Evolutionary conservation across 2,329 filamentous ascomycete species (phyloP), one percentile per base, ranked within the genome.

Genomic region (Fusarium guadeloupense): DNA sequence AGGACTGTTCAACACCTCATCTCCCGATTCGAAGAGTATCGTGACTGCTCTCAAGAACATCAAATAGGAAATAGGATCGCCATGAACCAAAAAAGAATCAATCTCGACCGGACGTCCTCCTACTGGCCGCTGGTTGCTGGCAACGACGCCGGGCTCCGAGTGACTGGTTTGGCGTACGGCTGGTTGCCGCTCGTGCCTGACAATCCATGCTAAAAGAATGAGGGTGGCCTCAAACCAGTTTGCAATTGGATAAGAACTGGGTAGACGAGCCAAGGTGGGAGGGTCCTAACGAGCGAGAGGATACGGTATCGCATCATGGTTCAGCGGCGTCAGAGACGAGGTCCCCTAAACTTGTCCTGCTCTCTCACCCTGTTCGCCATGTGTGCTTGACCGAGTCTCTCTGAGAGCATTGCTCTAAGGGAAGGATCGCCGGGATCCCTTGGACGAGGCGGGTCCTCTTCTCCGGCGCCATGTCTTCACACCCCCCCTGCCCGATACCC

Each of bases 111-210:
- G 60, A 30, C 46, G 17, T 40, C 26, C 41, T 64, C 37, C 49
- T 34, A 61, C 39, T 64, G 55, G 55, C 46, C 53, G 28, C 28
- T 31, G 13, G 28, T 16, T 6, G 45, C 16, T 45, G 34, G 55
- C 33, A 39, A 19, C 34, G 48, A 20, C 14, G 39, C 46, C 46
- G 49, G 60, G 45, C 55, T 43, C 60, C 60, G 45, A 45, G 40
- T 34, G 40, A 65, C 56, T 64, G 61, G 61, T 49, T 62, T 64
- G 60, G 59, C 59, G 44, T 45, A 60, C 47, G 44, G 55, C 30
- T 53, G 60, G 44, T 62, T 34, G 41, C 38, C 49, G 48, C 45
- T 53, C 23, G 62, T 65, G 31, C 62, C 62, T 65, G 57, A 63
- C 52, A 62, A 66, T 65, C 62, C 35, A 66, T 51, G 17, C 48